A percentile compares a stretch with the other conserved stretches of the same genome.
Conservation (phyloP, 148 eudicot genomes). For the Talinum fruticosum region DNA sequence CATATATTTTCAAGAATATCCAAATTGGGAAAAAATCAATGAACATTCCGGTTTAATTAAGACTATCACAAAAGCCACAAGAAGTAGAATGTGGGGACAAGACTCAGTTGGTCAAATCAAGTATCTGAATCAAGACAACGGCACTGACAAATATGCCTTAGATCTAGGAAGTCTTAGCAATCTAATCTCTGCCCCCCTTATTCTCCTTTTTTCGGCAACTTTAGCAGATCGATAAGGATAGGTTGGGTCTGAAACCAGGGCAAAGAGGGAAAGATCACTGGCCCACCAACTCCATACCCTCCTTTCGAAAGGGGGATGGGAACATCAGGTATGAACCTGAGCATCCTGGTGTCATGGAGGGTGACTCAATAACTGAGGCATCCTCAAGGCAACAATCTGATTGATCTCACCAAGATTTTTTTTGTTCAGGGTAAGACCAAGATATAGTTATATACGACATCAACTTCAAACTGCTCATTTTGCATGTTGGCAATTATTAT, state of each 20-base stretch:
- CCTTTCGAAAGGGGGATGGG: neutral
- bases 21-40: neutral
- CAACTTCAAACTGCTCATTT: too few relatives aligned
- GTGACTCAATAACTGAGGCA: neutral
- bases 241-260: neutral
- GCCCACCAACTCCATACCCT: neutral
- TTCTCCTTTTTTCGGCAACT: neutral
- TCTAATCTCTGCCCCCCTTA: neutral
- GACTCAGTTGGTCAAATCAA: neutral
- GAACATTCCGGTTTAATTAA: neutral
- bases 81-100: neutral
- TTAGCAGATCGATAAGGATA: neutral
- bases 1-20: too few relatives aligned
- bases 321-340: neutral
- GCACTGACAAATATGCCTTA: too few relatives aligned
- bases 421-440: too few relatives aligned
- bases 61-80: neutral
- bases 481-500: too few relatives aligned
- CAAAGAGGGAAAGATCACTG: neutral
- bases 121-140: neutral
- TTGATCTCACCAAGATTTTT: too few relatives aligned
- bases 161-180: too few relatives aligned
- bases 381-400: neutral
- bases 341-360: neutral
- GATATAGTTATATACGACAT: too few relatives aligned